Percentiles rank a stretch among this genome's conserved stretches.
Conservation (phyloP, 2,329 filamentous ascomycete species). For the Phoma sp. region DNA sequence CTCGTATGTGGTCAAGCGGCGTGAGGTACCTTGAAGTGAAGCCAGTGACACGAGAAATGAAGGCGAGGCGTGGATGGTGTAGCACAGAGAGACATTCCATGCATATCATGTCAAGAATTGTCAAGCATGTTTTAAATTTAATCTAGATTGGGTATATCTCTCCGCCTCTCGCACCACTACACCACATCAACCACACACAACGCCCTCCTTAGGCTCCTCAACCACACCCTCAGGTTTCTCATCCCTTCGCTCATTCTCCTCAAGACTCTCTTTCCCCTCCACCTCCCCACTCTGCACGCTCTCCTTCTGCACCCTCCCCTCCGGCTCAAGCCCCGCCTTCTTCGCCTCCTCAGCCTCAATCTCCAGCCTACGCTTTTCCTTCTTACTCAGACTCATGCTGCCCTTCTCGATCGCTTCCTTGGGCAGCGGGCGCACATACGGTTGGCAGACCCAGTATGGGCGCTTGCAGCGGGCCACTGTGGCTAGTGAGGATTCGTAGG, state of each 20-base stretch:
- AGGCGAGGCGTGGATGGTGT: too few relatives aligned
- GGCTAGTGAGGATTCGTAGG: slow-evolving; percentile 65
- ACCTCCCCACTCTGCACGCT: slow-evolving; percentile 22
- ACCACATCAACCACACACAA: slow-evolving; percentile 50
- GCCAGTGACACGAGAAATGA: too few relatives aligned
- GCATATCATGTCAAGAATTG: too few relatives aligned
- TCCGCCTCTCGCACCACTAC: background rate
- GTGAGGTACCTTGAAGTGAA: background rate
- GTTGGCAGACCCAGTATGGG: slow-evolving; percentile 90
- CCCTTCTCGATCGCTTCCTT: slow-evolving; percentile 86
- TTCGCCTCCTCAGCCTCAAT: slow-evolving; percentile 51
- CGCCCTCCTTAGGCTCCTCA: slow-evolving; percentile 52
- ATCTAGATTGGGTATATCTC: slow-evolving; percentile 4
- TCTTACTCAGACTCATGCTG: slow-evolving; percentile 75
- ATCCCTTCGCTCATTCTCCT: slow-evolving; percentile 5
- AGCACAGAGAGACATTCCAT: too few relatives aligned
- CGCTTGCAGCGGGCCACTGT: slow-evolving; percentile 74
- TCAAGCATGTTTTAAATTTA: too few relatives aligned
- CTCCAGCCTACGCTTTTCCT: slow-evolving; percentile 54
- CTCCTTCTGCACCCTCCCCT: slow-evolving; percentile 63
- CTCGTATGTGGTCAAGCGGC: background rate
- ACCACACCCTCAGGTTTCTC: slow-evolving; percentile 28
- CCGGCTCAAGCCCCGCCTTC: slow-evolving; percentile 32
- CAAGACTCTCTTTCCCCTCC: slow-evolving; percentile 20
- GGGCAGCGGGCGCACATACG: slow-evolving; percentile 83